Conservation (phyloP, 2,329 filamentous ascomycete genomes). For the Beauveria sp. region DNA sequence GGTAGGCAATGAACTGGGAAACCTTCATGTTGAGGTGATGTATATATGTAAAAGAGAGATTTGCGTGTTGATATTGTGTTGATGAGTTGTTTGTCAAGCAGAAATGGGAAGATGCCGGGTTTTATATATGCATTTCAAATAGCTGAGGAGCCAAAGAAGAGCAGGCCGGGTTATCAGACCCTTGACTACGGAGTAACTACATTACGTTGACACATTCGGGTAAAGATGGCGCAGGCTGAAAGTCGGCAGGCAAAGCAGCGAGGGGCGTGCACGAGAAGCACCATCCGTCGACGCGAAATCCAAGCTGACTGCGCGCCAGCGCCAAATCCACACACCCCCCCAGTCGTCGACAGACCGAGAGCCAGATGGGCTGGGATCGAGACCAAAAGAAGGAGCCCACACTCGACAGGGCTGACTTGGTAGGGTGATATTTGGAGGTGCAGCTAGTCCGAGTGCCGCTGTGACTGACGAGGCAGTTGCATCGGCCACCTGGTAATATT, state of each 20-base stretch:
- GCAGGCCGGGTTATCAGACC: not conserved
- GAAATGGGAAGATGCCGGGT: not conserved
- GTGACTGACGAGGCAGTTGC: too few relatives aligned
- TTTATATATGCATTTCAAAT: not conserved
- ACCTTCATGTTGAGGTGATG: constrained; percentile 3
- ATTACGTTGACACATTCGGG: not conserved
- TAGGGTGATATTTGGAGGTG: not conserved
- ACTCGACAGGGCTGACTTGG: not conserved
- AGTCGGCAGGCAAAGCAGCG: not conserved
- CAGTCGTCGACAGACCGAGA: not conserved
- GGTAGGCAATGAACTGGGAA: not conserved
- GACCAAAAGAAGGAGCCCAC: not conserved
- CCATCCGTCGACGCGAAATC: not conserved
- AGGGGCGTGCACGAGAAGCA: too few relatives aligned
- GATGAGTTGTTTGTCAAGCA: not conserved
- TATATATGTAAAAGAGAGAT: not conserved
- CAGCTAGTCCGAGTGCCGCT: not conserved
- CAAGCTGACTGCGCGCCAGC: not conserved
- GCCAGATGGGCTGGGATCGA: not conserved
- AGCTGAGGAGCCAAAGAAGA: not conserved
- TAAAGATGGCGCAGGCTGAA: not conserved
- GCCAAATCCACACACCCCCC: not conserved
- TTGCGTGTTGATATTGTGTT: not conserved
- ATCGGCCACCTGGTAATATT: not conserved
- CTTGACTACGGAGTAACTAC: too few relatives aligned